Evolutionary conservation across 768 basidiomycete species (phyloP).

Genomic region (Clitopilus hobsonii): DNA sequence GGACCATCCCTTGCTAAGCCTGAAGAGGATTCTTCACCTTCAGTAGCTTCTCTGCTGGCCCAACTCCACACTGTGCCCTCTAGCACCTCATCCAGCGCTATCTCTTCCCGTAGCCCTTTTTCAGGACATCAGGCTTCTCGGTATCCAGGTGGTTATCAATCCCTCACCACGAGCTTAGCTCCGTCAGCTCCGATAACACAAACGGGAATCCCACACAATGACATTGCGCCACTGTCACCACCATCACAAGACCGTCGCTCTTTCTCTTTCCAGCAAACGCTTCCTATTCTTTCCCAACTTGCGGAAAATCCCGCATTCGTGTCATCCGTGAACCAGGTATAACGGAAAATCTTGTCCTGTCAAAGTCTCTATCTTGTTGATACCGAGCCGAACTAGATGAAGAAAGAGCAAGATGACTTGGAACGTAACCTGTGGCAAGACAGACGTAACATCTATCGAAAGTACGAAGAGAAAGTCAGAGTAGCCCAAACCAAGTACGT

Average conservation of each 20-base stretch:
- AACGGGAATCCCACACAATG: slow-evolving; percentile 5
- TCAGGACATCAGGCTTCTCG: background rate
- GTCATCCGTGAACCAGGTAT: slow-evolving; percentile 46
- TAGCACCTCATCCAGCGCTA: slow-evolving; percentile 21
- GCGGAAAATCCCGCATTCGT: slow-evolving; percentile 50
- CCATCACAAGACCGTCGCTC: slow-evolving; percentile 35
- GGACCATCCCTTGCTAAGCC: background rate
- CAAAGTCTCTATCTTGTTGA: slow-evolving; percentile 3
- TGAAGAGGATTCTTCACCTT: slow-evolving; percentile 11
- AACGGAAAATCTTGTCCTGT: slow-evolving; percentile 2
- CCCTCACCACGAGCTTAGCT: slow-evolving; percentile 7
- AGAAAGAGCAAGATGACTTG: slow-evolving; percentile 63
- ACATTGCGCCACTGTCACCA: background rate
- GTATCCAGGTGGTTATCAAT: background rate
- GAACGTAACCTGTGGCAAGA: slow-evolving; percentile 70
- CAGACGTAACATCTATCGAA: slow-evolving; percentile 52
- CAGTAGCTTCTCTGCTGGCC: slow-evolving; percentile 62
- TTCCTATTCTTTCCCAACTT: slow-evolving; percentile 60
- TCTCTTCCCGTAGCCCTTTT: background rate
- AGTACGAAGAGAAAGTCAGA: slow-evolving; percentile 70
- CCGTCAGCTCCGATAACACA: background rate
- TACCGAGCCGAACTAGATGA: slow-evolving; percentile 42
- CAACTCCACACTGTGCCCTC: slow-evolving; percentile 55
- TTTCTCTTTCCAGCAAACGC: slow-evolving; percentile 64
- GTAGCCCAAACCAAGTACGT: slow-evolving; percentile 62